Conservation (phyloP, 306 rosid species). For the Castanopsis chinensis region DNA sequence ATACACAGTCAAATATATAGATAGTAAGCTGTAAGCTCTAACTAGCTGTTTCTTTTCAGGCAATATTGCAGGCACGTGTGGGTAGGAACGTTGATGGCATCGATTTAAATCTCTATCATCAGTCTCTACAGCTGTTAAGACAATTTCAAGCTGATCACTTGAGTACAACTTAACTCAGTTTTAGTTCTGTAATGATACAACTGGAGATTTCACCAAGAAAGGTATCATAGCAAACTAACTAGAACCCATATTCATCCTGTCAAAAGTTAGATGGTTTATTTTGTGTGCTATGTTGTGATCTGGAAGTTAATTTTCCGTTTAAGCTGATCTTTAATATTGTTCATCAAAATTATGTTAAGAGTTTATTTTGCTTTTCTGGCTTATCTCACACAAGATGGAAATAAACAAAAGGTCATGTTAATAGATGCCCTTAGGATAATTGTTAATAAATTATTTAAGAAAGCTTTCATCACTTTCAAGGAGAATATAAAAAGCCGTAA, state of each 20-base stretch:
- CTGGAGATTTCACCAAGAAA: not conserved
- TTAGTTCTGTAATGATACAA: not conserved
- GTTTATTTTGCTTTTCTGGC: not conserved
- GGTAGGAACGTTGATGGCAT: slow-evolving; percentile 92
- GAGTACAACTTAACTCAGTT: slow-evolving; percentile 30
- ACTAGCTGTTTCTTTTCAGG: slow-evolving; percentile 47
- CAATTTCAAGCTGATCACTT: slow-evolving; percentile 68
- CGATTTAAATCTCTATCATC: slow-evolving; percentile 80
- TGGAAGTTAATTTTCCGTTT: not conserved
- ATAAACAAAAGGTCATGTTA: not conserved
- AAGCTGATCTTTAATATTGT: not conserved
- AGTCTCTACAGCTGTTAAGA: slow-evolving; percentile 61
- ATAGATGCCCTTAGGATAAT: fast-evolving
- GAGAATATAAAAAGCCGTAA: too few species aligned
- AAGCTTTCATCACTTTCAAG: too few species aligned
- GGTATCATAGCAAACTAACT: not conserved
- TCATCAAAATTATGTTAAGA: not conserved
- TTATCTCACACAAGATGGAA: not conserved
- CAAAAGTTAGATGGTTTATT: not conserved
- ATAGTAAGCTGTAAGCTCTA: slow-evolving; percentile 10
- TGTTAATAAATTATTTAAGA: too few species aligned
- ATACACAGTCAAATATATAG: slow-evolving; percentile 9
- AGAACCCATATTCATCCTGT: not conserved
- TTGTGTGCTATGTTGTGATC: not conserved
- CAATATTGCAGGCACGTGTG: slow-evolving; percentile 67